Evolutionary conservation across 805 yeast genomes (phyloP).

Genomic region (Saccharomycopsis sp.): DNA sequence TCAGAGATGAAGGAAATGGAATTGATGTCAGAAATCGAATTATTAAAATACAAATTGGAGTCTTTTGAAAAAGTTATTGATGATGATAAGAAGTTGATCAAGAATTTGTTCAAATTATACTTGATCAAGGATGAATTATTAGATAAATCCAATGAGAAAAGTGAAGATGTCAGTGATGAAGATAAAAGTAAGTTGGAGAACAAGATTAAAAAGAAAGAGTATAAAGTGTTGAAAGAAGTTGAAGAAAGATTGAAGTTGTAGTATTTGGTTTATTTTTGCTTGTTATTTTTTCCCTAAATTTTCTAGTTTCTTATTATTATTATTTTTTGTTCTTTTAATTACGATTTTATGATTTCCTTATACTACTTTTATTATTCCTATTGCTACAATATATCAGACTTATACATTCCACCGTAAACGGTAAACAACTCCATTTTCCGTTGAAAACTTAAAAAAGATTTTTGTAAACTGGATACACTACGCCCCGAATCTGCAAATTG

Average conservation of each 20-base stretch:
- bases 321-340: not conserved
- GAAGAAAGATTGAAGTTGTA: conserved; percentile 13
- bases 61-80: conserved; percentile 12
- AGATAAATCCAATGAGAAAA: too few species aligned
- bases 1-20: conserved; percentile 14
- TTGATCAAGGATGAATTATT: conserved; percentile 15
- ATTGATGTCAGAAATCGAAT: conserved; percentile 11
- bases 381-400: too few species aligned
- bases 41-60: conserved; percentile 12
- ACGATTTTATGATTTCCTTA: not conserved
- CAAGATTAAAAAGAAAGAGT: conserved; percentile 11
- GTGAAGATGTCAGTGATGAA: conserved; percentile 6
- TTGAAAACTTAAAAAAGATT: too few species aligned
- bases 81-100: conserved; percentile 15
- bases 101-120: conserved; percentile 16
- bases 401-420: too few species aligned
- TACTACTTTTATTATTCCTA: too few species aligned
- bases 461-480: too few species aligned
- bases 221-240: conserved; percentile 15
- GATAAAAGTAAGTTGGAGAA: conserved; percentile 2
- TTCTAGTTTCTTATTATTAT: not conserved
- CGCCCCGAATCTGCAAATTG: too few species aligned
- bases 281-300: not conserved
- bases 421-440: too few species aligned
- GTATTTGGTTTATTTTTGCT: not conserved